Base-by-base conservation (phyloP, 1,284 basidiomycete genomes). In the Thecaphora frezii region DNA sequence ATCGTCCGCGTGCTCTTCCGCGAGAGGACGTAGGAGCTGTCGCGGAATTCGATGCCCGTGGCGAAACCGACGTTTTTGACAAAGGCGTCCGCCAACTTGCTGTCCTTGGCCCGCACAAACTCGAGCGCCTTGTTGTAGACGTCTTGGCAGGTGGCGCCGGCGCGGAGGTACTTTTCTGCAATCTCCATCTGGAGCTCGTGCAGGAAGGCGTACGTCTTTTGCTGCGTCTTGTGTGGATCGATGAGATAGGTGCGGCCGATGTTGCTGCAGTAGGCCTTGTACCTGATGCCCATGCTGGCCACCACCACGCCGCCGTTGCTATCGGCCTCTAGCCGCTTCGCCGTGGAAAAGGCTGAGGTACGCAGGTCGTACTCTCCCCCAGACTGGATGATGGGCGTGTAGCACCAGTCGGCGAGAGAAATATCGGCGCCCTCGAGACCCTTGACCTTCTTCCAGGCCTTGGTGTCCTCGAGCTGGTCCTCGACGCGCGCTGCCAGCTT, bases 371-470 rank as follows among this genome's bases (percentile, higher is more conserved):
- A 97, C 39, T 87, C 87, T 18, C 90, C 89, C 51, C 89, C 89
- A 2, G 93, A 97, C 76, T 97, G 93, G 73, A 97, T 90, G 78
- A 97, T 93, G 3, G 94, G 93, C 5, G 90, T 87, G 79, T 94
- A 97, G 68, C 91, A 90, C 81, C 93, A 94, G 80, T 97, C 93
- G 2, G 90, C 89, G 13, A 88, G 85, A 24, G 83, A 83, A 84
- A 90, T 92, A 77, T 98, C 93, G 54, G 93, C 84, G 23, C 54
- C 60, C 39, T 74, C 69, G 40, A 73, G 57, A 23, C 64, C 69
- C 75, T 89, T 92, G 86, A 90, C 90, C 56, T 72, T 79, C 44
- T 73, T 68, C 81, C 80, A 81, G 56, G 77, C 71, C 42, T 80
- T 93, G 88, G 14, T 88, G 88, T 44, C 88, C 86, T 81, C 94